Base-by-base conservation (phyloP, 345 rosid species). In the Turritis glabra region DNA sequence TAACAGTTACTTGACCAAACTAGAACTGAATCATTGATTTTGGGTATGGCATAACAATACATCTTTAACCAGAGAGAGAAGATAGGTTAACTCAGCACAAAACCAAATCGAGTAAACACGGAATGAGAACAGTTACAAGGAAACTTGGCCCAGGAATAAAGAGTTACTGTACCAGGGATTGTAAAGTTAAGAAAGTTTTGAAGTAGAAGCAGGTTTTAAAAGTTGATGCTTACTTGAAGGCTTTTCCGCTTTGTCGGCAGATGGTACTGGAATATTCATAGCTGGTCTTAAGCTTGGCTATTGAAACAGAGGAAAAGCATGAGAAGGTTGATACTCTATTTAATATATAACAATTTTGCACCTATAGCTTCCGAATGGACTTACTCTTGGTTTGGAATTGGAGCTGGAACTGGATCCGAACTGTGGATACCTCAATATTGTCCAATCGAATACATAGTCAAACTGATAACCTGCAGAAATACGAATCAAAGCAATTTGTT, bases 361-460 rank as follows among this genome's bases (percentile, higher is more conserved):
- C 38, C 40, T 30, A 67, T 40, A 61, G 38, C 11, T 52, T 27
- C 38, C 51, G 29, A 62, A 59, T 5, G 38, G 18, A 82, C 91
- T 81, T 48, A 94, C 98, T 80, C 92, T 80, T 71, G 85, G 80
- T 83, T 87, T 88, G 37, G 98, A 84, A 55, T 44, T 85, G 40
- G 98, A 87, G 44, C 70, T 62, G 50, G 98, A 87, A 30, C 70
- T 62, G 76, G 93, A 80, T 66, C 90, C 85, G 35, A 86, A 81
- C 79, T 90, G 99, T 7, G 97, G 99, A 78, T 90, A 87, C 86
- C 86, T 95, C 88, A 87, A 64, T 29, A 90, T 79, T 25, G 97
- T 95, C 98, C 99, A 95, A 79, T 92, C 97, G 65, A 90, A 95
- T 23, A 94, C 90, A 69, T 88, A 87, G 76, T 94, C 98, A 84